These are phyloP conservation scores for Sclerotinia trifoliorum DNA, from an alignment of 2,329 filamentous ascomycete species.

Conservation along the genomic window DNA sequence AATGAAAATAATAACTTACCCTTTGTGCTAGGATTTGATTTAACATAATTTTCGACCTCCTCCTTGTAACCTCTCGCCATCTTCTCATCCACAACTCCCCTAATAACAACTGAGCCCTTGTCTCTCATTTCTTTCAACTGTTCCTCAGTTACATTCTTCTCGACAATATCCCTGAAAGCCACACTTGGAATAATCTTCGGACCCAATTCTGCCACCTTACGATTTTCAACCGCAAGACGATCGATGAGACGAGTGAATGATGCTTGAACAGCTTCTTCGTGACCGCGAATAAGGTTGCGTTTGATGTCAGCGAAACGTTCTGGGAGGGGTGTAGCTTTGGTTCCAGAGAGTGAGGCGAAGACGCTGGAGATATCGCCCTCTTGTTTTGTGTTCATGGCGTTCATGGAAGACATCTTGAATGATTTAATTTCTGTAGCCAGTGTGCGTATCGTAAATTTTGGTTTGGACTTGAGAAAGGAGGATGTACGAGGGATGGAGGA, in stretches of 20 bases:
- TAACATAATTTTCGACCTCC: conserved; percentile 63
- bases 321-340: conserved; percentile 47
- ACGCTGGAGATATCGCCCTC: conserved; percentile 62
- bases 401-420: conserved; percentile 15
- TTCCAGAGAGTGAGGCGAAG: conserved; percentile 57
- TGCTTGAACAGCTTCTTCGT: conserved; percentile 47
- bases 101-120: conserved; percentile 51
- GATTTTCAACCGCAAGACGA: conserved; percentile 48
- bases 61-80: conserved; percentile 66
- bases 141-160: neutral
- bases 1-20: conserved; percentile 37
- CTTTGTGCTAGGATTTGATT: conserved; percentile 59
- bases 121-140: conserved; percentile 20
- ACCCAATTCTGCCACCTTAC: conserved; percentile 46
- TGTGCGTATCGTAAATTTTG: neutral
- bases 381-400: conserved; percentile 7
- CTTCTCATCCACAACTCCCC: conserved; percentile 61
- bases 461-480: neutral
- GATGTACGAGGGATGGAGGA: neutral
- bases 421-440: conserved; percentile 7
- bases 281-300: conserved; percentile 48
- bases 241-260: conserved; percentile 52
- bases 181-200: conserved; percentile 49
- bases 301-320: conserved; percentile 57
- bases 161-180: conserved; percentile 6